Evolutionary conservation across 441 rosid genomes (phyloP).

Genomic region (Erodium chrysanthum): DNA sequence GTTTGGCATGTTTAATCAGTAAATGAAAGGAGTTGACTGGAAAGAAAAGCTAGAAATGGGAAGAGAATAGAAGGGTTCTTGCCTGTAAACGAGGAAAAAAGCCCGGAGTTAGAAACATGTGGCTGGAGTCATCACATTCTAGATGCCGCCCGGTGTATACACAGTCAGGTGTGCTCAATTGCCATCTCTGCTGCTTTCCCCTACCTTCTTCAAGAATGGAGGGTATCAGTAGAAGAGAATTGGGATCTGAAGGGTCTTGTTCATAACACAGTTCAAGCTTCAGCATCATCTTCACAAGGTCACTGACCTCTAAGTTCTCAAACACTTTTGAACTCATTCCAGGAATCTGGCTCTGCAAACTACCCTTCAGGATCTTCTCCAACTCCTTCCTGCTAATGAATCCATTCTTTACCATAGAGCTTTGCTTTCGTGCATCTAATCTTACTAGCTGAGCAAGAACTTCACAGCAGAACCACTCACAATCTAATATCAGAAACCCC

Average conservation of each 20-base stretch:
- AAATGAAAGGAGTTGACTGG: background rate
- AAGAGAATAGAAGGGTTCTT: conserved; percentile 12
- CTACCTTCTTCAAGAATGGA: conserved; percentile 86
- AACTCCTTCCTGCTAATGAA: conserved; percentile 58
- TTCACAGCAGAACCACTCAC: conserved; percentile 81
- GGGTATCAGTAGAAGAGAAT: conserved; percentile 64
- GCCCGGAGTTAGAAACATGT: conserved; percentile 77
- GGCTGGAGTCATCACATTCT: conserved; percentile 79
- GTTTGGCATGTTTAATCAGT: background rate
- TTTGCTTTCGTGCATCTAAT: conserved; percentile 55
- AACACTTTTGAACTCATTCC: conserved; percentile 76
- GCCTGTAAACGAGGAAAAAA: conserved; percentile 92
- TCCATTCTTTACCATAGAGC: conserved; percentile 44
- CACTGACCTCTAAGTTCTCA: conserved; percentile 59
- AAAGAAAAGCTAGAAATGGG: background rate
- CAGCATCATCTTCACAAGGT: conserved; percentile 74
- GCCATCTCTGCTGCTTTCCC: conserved; percentile 83
- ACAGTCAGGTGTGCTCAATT: conserved; percentile 39
- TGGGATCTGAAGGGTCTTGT: conserved; percentile 62
- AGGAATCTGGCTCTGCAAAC: conserved; percentile 71
- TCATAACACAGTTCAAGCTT: conserved; percentile 72
- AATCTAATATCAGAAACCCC: conserved; percentile 65
- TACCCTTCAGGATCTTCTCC: conserved; percentile 67
- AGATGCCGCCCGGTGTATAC: conserved; percentile 80
- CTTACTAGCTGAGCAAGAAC: conserved; percentile 68